phyloP scores from a whole-genome alignment of 2,329 filamentous ascomycete species.

The Aphanocladium album region DNA sequence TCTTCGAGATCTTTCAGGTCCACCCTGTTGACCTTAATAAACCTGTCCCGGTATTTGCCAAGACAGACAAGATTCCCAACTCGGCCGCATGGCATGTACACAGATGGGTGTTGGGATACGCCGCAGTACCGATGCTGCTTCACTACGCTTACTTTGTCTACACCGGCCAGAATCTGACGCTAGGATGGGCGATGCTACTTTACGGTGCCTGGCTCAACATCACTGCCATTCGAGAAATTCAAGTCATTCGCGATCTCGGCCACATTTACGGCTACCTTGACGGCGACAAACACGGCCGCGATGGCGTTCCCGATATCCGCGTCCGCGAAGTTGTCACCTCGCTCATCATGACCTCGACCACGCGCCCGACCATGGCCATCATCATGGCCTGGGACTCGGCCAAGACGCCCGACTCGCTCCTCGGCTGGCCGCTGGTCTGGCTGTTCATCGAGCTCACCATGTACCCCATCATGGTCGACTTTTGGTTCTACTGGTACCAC shows the following conservation, averaged over 20 bases:
- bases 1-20: slow-evolving; percentile 26
- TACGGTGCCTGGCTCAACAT: slow-evolving; percentile 35
- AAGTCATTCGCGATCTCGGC: slow-evolving; percentile 32
- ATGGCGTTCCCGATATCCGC: slow-evolving; percentile 36
- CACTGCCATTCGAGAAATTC: slow-evolving; percentile 35
- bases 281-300: slow-evolving; percentile 38
- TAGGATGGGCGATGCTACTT: slow-evolving; percentile 24
- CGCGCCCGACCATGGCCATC: slow-evolving; percentile 29
- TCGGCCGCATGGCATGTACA: slow-evolving; percentile 31
- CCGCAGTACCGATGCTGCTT: slow-evolving; percentile 30
- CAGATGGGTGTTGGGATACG: slow-evolving; percentile 34
- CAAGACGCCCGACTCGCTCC: slow-evolving; percentile 13
- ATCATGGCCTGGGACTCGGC: slow-evolving; percentile 25
- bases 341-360: slow-evolving; percentile 28
- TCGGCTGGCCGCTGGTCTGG: slow-evolving; percentile 25
- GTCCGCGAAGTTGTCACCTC: slow-evolving; percentile 29
- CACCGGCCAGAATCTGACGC: slow-evolving; percentile 27
- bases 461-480: slow-evolving; percentile 38
- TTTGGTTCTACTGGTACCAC: slow-evolving; percentile 42
- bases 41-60: slow-evolving; percentile 33
- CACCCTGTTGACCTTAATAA: slow-evolving; percentile 25
- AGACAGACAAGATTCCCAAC: slow-evolving; percentile 37
- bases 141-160: slow-evolving; percentile 31
- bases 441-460: slow-evolving; percentile 33
- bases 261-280: slow-evolving; percentile 37